These are phyloP conservation scores for Lactarius hengduanensis DNA, from an alignment of 768 basidiomycete species.

Conservation along the genomic window DNA sequence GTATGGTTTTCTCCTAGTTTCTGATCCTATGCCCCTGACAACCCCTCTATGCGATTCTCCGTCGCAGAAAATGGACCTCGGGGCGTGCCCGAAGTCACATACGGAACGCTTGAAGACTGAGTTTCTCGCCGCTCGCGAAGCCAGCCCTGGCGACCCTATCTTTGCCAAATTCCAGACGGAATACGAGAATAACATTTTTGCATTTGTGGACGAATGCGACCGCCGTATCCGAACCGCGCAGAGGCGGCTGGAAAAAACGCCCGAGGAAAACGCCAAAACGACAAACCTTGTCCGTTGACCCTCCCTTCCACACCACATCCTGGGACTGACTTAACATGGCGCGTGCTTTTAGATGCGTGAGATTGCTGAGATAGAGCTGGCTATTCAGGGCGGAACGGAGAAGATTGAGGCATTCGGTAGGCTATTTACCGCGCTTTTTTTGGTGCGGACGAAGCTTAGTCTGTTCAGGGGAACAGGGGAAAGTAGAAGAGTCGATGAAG, in stretches of 20 bases:
- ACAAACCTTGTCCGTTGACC: slow-evolving; percentile 76
- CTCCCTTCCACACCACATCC: background rate
- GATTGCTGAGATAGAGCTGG: slow-evolving; percentile 98
- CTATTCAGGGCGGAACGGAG: slow-evolving; percentile 97
- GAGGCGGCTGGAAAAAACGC: slow-evolving; percentile 95
- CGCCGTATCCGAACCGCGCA: slow-evolving; percentile 92
- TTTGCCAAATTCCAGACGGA: slow-evolving; percentile 89
- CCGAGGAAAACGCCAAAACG: slow-evolving; percentile 99
- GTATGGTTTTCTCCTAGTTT: slow-evolving; percentile 46
- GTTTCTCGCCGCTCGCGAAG: slow-evolving; percentile 76
- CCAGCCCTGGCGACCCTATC: slow-evolving; percentile 73
- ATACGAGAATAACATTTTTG: slow-evolving; percentile 93
- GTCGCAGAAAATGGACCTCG: slow-evolving; percentile 96
- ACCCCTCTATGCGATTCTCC: background rate
- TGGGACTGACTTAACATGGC: background rate
- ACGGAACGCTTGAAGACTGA: slow-evolving; percentile 92
- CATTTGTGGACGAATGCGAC: slow-evolving; percentile 98
- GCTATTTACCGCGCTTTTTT: slow-evolving; percentile 31
- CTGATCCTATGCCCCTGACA: background rate
- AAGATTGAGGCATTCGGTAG: slow-evolving; percentile 92
- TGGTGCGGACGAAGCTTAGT: slow-evolving; percentile 4
- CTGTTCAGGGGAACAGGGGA: slow-evolving; percentile 87
- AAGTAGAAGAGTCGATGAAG: slow-evolving; percentile 98
- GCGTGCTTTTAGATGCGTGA: slow-evolving; percentile 77
- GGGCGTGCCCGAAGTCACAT: slow-evolving; percentile 95